Base-by-base conservation (phyloP, 208 protist genomes). In the Herpetomonas muscarum region DNA sequence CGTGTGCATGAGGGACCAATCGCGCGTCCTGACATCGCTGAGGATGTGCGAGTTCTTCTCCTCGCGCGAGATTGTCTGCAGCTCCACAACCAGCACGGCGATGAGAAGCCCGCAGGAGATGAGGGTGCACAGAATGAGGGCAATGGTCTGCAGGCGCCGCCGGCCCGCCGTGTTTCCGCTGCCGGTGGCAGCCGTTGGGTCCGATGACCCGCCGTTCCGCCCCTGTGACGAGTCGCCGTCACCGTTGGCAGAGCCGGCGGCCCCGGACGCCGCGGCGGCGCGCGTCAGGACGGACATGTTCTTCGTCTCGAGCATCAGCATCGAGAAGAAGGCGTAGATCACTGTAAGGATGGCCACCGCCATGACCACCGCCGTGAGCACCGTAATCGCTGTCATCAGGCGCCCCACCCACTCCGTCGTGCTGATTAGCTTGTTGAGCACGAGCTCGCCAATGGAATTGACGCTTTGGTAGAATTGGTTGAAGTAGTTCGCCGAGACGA, bases 1-100 rank as follows among this genome's bases (percentile, higher is more conserved):
- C 9, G 36, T 26, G 19, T 58, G 31, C 9, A 58, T 24, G 36
- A 58, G 6, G 22, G 19, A 25, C 53, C 53, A 58, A 21, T 58
- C 53, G 17, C 53, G 53, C 13, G 6, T 17, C 21, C 17, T 26
- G 22, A 47, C n/a, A 5, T 15, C 17, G 53, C 21, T 47, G n/a
- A 58, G 53, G 19, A 58, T 15, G 34, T 58, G 13, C 10, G 53
- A 48, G 53, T 41, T 58, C 17, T 58, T 6, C 10, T 17, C 21
- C 53, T 58, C 26, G 12, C 9, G 49, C 26, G 6, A 12, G 12
- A 34, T 19, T 10, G 31, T 13, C 21, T 10, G 5, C 25, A 61
- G 36, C 41, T 6, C 24, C 34, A 61, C 28, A 6, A 61, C 19
- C 24, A 61, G 21, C 19, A 61, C n/a, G 39, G 41, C 55, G 24